phyloP scores from a whole-genome alignment of 208 protist genomes.

The Acanthamoeba healyi region DNA sequence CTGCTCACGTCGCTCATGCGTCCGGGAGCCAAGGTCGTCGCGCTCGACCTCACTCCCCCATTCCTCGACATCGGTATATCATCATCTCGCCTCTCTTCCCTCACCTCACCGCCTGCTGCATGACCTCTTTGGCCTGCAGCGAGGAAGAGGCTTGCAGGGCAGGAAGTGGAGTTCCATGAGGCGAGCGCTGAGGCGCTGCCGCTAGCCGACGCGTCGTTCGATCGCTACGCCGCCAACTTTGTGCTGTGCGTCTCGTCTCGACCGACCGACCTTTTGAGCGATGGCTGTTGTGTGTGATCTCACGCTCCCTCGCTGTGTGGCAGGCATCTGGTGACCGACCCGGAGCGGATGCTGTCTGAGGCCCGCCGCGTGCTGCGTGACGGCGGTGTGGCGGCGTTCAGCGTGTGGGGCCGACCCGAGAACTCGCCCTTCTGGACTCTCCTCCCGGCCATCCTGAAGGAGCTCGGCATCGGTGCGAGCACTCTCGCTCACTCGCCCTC shows the following conservation, averaged over 20 bases:
- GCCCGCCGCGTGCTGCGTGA: conserved; percentile 60
- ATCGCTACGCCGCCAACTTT: conserved; percentile 65
- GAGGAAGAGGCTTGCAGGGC: background rate
- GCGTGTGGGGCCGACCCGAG: conserved; percentile 77
- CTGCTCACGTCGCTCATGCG: background rate
- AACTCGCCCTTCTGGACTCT: conserved; percentile 74
- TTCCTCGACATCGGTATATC: background rate
- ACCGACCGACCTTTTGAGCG: no score
- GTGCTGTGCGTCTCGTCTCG: conserved; percentile 21
- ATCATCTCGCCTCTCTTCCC: background rate
- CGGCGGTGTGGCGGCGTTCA: conserved; percentile 76
- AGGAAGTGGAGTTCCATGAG: conserved; percentile 23
- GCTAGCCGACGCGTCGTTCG: conserved; percentile 48
- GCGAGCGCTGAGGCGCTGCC: conserved; percentile 65
- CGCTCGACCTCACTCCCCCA: background rate
- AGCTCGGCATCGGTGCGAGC: conserved; percentile 48
- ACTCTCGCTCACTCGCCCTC: no score
- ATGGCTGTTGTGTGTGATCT: no score
- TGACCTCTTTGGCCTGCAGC: background rate
- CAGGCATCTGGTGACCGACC: conserved; percentile 75
- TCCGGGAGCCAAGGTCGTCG: background rate
- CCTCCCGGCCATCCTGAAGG: background rate
- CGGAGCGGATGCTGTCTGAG: conserved; percentile 72
- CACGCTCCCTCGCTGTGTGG: background rate
- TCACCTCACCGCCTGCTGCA: background rate